Evolutionary conservation across 257 asterid genomes (phyloP).

Genomic region (Primulina eburnea): DNA sequence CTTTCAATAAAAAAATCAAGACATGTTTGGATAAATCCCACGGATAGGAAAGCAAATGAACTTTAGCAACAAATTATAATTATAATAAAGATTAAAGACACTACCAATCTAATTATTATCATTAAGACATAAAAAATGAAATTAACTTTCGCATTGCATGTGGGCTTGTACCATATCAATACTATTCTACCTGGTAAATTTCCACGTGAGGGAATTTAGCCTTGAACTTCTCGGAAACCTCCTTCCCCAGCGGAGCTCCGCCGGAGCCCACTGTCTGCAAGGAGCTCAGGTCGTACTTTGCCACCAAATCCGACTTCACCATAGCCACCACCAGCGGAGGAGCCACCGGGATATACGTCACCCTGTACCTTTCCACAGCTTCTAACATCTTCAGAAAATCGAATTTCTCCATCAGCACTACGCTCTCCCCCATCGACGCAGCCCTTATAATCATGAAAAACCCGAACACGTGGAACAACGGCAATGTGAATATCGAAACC

Average conservation of each 20-base stretch:
- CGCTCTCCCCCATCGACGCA: slow-evolving; percentile 60
- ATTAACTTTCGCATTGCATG: not conserved
- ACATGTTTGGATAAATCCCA: not conserved
- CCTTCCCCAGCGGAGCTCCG: slow-evolving; percentile 94
- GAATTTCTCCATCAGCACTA: slow-evolving; percentile 56
- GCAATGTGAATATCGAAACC: slow-evolving; percentile 57
- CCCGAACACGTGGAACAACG: slow-evolving; percentile 86
- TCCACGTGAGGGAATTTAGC: slow-evolving; percentile 56
- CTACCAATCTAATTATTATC: not conserved
- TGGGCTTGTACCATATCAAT: not conserved
- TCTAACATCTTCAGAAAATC: slow-evolving; percentile 71
- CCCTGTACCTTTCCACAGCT: slow-evolving; percentile 62
- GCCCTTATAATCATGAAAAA: slow-evolving; percentile 70
- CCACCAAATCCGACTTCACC: slow-evolving; percentile 70
- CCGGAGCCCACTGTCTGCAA: slow-evolving; percentile 64
- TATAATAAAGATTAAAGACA: too few relatives aligned
- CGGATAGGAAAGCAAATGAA: not conserved
- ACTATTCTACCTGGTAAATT: slow-evolving; percentile 55
- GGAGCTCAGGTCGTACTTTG: slow-evolving; percentile 63
- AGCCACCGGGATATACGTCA: slow-evolving; percentile 67
- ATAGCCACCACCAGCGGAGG: slow-evolving; percentile 90
- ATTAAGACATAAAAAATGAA: not conserved
- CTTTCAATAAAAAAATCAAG: not conserved
- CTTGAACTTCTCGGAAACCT: slow-evolving; percentile 54
- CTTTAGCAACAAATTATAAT: not conserved